Evolutionary conservation across 2,329 filamentous ascomycete genomes (phyloP), one percentile per base, ranked within the genome.

Genomic region (Botrytis pseudocinerea): DNA sequence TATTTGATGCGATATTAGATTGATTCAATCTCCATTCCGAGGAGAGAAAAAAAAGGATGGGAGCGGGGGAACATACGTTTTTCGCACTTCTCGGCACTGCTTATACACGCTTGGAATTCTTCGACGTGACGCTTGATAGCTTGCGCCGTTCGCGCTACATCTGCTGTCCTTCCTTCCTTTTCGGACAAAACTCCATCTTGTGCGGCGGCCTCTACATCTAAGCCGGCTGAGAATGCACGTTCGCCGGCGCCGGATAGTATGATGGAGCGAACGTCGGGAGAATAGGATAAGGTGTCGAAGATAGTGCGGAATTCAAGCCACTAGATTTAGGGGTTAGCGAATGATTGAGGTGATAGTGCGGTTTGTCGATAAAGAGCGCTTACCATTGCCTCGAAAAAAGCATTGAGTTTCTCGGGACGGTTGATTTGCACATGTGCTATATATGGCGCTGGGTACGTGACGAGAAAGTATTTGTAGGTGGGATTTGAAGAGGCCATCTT

Each of bases 351-450:
- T 32, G 10, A 4, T 10, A 40, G 54, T 20, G 62, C 2, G 8
- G 35, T 22, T 25, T 57, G 48, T 25, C 6, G 48, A 42, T 32
- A 22, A 16, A 22, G 28, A 28, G 25, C 14, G 32, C 51, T 48
- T 69, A 72, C 70, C 90, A 98, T 95, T 71, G 89, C 84, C 81
- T 93, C 90, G 77, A 90, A 87, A 82, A 97, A 98, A 76, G 95
- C 90, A 82, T 98, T 98, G 82, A 98, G 85, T 85, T 97, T 97
- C 77, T 89, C 83, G 1, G 95, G 90, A 1, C 95, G 89, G 85
- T 97, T 95, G 83, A 97, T 97, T 83, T 98, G 92, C 74, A 98
- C 92, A 81, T 97, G 93, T n/a, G 91, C 93, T 66, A 98, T 91
- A 84, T 90, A 90, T 79, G 91, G 87, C 54, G 84, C 80, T 0